Conservation (phyloP, 2,329 filamentous ascomycete species). For the Fusarium subglutinans region DNA sequence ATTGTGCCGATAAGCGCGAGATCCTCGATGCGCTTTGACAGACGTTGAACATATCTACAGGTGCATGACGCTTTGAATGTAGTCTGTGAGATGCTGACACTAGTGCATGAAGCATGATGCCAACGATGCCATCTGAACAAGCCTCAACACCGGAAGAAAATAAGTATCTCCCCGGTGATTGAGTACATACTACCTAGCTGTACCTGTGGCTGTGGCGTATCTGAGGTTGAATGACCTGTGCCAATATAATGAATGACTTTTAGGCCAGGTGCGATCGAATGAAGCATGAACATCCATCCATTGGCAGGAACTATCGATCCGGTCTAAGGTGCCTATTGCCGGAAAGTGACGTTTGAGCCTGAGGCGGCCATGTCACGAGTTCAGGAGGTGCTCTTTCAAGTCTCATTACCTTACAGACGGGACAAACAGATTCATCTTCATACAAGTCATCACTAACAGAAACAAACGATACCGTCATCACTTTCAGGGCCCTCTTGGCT, state of each 20-base stretch:
- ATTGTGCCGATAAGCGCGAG: slow-evolving; percentile 12
- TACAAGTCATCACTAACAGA: not conserved
- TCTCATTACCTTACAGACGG: not conserved
- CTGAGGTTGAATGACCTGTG: not conserved
- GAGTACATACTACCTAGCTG: not conserved
- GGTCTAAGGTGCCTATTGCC: not conserved
- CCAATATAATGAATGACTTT: not conserved
- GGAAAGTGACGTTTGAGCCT: not conserved
- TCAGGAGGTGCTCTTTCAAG: not conserved
- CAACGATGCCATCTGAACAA: slow-evolving; percentile 3
- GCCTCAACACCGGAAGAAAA: not conserved
- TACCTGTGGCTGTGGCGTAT: slow-evolving; percentile 1
- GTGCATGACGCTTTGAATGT: slow-evolving; percentile 5
- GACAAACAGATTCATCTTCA: not conserved
- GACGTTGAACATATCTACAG: slow-evolving; percentile 12
- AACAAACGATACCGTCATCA: slow-evolving; percentile 5
- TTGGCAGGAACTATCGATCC: not conserved
- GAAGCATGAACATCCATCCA: not conserved
- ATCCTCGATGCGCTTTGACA: slow-evolving; percentile 23
- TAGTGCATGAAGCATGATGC: slow-evolving; percentile 18
- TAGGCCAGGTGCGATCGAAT: not conserved
- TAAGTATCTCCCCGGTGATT: not conserved
- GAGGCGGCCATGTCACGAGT: not conserved
- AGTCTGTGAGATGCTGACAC: slow-evolving; percentile 5
- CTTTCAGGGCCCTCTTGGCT: not conserved